Base-by-base conservation (phyloP, 306 rosid genomes). In the Citrullus colocynthis region DNA sequence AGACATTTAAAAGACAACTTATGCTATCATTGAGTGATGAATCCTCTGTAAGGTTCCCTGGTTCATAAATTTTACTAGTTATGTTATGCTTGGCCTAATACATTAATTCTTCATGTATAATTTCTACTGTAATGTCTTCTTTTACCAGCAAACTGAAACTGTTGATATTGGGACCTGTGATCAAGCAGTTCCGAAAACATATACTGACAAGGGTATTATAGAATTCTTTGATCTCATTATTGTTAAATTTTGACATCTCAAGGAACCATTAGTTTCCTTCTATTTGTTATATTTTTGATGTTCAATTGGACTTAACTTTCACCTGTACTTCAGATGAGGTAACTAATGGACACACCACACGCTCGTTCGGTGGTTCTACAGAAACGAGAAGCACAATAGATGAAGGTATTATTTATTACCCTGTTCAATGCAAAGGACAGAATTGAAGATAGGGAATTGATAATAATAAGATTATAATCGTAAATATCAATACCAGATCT, bases 101-200 rank as follows among this genome's bases (percentile, higher is more conserved):
- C 74, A 15, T 32, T 32, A 51, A 49, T 45, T 78, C 24, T 15
- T 61, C 24, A 58, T 78, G 62, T 48, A 55, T 77, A 54, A 88
- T 74, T 36, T 32, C 57, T 14, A 13, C 73, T 78, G 32, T 55
- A 58, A 37, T 41, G 28, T 11, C 44, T 76, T 59, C 73, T 51
- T 36, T 80, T 82, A 41, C 72, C 88, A 89, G 97, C 90, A 84
- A 79, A 80, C 91, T 77, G 93, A 91, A 81, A 84, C 96, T 78
- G 88, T 96, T 85, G 99, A 96, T 87, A 96, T 96, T 81, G 80
- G 93, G 83, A 96, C 99, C 82, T 92, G 96, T 86, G 98, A 92
- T 77, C 97, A 88, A 78, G 82, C 93, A 55, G 86, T 91, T 86
- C 97, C 97, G 9, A 96, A 85, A 89, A 97, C 97, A 54, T 89